Conservation (phyloP, 257 asterid species). For the Pogostemon cablin region DNA sequence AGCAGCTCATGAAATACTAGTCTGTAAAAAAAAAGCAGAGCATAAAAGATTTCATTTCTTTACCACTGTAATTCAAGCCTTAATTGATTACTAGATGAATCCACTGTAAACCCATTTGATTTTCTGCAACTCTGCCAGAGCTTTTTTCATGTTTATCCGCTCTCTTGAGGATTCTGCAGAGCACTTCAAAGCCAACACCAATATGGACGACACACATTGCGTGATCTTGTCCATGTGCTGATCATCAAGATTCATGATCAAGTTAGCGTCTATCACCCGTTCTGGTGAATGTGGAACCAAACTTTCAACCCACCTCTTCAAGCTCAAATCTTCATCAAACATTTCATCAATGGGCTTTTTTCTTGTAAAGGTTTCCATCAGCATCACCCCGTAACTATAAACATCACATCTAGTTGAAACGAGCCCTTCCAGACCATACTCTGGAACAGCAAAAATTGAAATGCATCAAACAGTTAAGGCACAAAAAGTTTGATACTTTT, state of each 20-base stretch:
- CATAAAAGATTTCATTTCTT: no score
- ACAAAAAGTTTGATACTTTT: background rate
- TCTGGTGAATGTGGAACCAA: background rate
- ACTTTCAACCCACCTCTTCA: conserved; percentile 1
- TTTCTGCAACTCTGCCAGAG: background rate
- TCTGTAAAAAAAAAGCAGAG: no score
- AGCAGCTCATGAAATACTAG: no score
- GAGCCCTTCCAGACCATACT: background rate
- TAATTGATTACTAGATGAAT: background rate
- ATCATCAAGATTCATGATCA: background rate
- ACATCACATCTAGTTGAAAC: background rate
- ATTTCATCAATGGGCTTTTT: background rate
- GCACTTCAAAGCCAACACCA: conserved; percentile 8
- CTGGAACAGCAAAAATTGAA: background rate
- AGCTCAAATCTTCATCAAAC: background rate
- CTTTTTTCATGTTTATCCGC: background rate
- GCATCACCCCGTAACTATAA: background rate
- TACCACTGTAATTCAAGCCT: no score
- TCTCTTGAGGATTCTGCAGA: background rate
- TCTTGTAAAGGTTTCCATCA: background rate
- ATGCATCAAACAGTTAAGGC: background rate
- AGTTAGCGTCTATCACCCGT: background rate
- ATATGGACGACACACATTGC: background rate
- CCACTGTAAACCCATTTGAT: background rate
- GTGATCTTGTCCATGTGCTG: background rate